Base-by-base conservation (phyloP, 179 eudicot species). In the Heliamphora pulchella region DNA sequence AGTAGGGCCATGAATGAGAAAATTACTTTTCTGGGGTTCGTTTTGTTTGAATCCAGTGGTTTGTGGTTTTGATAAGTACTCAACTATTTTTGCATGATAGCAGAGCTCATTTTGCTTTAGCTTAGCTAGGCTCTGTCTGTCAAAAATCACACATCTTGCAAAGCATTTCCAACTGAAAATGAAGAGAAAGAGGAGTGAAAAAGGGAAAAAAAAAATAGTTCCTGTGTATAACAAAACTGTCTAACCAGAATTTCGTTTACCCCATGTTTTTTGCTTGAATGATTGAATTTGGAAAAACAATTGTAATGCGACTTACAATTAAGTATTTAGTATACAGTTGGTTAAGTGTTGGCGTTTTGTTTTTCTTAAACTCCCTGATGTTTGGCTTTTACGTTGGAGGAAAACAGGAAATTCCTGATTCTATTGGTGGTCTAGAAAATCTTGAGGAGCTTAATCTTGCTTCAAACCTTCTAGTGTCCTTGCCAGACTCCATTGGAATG, bases 401-500 rank as follows among this genome's bases (percentile, higher is more conserved):
- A 63, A 73, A 81, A 86, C 91, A 94, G 98, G 87, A 79, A n/a
- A 80, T 96, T 84, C 99, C 99, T 54, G 99, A 96, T 87, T 90
- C 97, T 17, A 80, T 96, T 84, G 90, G 91, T 62, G 98, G 98
- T 71, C 80, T 96, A 48, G 90, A 86, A 86, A 89, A 82, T 82
- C 98, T 96, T 13, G 97, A 92, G 88, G 96, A 92, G 83, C 92
- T 96, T 44, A 85, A 88, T 80, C 82, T 96, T 78, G 86, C 97
- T 63, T 87, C 94, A 71, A 96, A 96, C 80, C 85, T 92, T 50
- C 86, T 96, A 81, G 93, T 86, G 71, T 89, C 90, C n/a, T 84
- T 96, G 77, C 98, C 99, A 1, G 98, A 96, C 71, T 87, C 97
- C 71, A 89, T 96, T 48, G 98, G 99, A 14, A 80, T 91, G 73